These are phyloP conservation scores for Prunus dulcis DNA, from an alignment of 306 rosid genomes.

Conservation along the genomic window DNA sequence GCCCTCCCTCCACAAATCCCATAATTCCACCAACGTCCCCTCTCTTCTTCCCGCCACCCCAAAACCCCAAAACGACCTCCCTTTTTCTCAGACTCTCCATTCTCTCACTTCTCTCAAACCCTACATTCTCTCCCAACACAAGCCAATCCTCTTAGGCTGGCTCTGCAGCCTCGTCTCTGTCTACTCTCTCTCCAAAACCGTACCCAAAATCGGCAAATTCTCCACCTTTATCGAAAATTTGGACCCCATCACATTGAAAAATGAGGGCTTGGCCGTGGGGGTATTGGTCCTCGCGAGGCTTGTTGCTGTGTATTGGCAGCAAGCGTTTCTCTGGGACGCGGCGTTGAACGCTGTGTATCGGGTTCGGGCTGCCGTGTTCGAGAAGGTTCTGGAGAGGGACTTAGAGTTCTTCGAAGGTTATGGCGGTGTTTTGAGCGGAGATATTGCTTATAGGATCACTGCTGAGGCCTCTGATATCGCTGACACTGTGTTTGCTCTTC, in stretches of 20 bases:
- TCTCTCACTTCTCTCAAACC: conserved; percentile 49
- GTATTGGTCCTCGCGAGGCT: conserved; percentile 47
- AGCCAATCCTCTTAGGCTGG: conserved; percentile 62
- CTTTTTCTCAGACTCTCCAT: conserved; percentile 28
- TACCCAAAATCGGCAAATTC: conserved; percentile 40
- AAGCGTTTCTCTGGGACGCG: conserved; percentile 81
- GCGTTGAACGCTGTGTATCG: conserved; percentile 54
- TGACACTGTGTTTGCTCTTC: conserved; percentile 55
- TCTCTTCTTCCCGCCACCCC: conserved; percentile 16
- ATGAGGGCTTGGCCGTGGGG: conserved; percentile 42
- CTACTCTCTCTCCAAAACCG: conserved; percentile 51
- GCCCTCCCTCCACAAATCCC: conserved; percentile 13
- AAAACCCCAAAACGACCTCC: conserved; percentile 3
- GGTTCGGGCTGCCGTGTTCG: conserved; percentile 55
- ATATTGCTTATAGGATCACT: conserved; percentile 72
- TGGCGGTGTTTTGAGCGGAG: conserved; percentile 52
- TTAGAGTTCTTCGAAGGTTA: conserved; percentile 51
- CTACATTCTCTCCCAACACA: conserved; percentile 38
- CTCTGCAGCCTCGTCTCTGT: conserved; percentile 72
- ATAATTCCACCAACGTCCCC: conserved; percentile 20
- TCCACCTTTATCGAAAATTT: conserved; percentile 28
- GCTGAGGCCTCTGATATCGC: conserved; percentile 85
- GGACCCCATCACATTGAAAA: conserved; percentile 18
- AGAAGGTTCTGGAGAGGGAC: conserved; percentile 57
- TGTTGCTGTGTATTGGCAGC: conserved; percentile 61